Percentiles rank a stretch among this genome's conserved stretches.
phyloP scores from a whole-genome alignment of 139 green algal species.

The Coelastrella sp. region DNA sequence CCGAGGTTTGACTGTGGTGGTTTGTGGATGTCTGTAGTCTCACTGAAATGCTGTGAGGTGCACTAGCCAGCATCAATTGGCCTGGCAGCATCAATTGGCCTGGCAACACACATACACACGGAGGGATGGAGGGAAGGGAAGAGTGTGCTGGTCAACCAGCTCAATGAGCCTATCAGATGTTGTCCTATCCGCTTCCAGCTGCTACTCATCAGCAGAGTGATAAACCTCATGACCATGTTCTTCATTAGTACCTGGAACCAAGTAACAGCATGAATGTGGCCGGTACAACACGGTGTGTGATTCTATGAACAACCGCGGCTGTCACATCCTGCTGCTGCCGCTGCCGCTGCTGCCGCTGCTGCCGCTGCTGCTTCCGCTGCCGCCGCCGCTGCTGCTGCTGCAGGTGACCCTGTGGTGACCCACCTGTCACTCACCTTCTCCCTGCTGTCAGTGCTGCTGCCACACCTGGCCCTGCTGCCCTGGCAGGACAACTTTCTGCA shows the following conservation, averaged over 20 bases:
- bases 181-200: neutral
- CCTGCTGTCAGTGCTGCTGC: constrained; percentile 24
- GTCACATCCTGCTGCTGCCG: neutral
- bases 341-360: neutral
- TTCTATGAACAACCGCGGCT: too few species aligned
- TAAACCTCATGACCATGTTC: too few species aligned
- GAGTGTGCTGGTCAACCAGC: neutral
- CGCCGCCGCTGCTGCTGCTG: neutral
- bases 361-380: neutral
- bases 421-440: constrained; percentile 7
- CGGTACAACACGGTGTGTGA: too few species aligned
- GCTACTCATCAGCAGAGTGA: too few species aligned
- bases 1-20: too few species aligned
- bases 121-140: neutral
- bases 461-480: constrained; percentile 9
- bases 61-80: neutral
- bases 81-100: neutral
- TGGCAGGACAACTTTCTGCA: constrained; percentile 25
- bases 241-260: too few species aligned
- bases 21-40: too few species aligned
- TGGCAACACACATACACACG: neutral
- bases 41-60: neutral
- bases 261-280: too few species aligned
- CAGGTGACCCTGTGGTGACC: constrained; percentile 41
- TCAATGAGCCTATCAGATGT: neutral